A percentile compares a stretch with the other conserved stretches of the same genome.
phyloP scores from a whole-genome alignment of 2,329 filamentous ascomycete genomes.

The Colletotrichum tamarilloi region DNA sequence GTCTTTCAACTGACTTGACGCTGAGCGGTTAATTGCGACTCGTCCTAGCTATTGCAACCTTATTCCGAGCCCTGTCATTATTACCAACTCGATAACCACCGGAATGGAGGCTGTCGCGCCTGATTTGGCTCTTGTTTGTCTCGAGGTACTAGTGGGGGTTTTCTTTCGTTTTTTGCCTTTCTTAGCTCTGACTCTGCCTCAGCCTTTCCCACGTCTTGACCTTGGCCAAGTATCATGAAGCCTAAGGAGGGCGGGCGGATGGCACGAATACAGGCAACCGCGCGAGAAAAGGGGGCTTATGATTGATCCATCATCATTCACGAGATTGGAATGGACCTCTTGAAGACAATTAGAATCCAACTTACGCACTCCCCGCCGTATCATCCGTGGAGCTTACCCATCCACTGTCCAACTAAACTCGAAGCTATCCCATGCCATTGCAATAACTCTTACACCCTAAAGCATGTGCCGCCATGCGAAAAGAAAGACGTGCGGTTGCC shows the following conservation, averaged over 20 bases:
- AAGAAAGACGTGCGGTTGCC: neutral
- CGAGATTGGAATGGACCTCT: neutral
- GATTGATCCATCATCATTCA: neutral
- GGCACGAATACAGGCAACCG: neutral
- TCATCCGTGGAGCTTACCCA: neutral
- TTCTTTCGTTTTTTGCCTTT: neutral
- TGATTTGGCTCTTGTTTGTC: neutral
- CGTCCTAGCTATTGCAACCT: conserved; percentile 26
- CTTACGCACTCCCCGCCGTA: neutral
- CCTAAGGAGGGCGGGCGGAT: neutral
- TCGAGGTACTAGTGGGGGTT: neutral
- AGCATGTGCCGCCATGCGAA: neutral
- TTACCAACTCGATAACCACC: conserved; percentile 3
- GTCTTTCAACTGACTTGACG: neutral
- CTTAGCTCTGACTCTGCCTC: conserved; percentile 7
- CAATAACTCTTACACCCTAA: conserved; percentile 7
- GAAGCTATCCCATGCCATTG: conserved; percentile 11
- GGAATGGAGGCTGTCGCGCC: neutral
- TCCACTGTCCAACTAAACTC: neutral
- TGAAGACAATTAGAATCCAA: neutral
- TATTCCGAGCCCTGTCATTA: conserved; percentile 26
- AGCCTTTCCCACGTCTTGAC: conserved; percentile 10
- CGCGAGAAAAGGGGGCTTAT: neutral
- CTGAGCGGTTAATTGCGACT: conserved; percentile 23
- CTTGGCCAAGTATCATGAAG: neutral